These are phyloP conservation scores for Fraxinus dipetala DNA, from an alignment of 305 asterid species.

Conservation along the genomic window DNA sequence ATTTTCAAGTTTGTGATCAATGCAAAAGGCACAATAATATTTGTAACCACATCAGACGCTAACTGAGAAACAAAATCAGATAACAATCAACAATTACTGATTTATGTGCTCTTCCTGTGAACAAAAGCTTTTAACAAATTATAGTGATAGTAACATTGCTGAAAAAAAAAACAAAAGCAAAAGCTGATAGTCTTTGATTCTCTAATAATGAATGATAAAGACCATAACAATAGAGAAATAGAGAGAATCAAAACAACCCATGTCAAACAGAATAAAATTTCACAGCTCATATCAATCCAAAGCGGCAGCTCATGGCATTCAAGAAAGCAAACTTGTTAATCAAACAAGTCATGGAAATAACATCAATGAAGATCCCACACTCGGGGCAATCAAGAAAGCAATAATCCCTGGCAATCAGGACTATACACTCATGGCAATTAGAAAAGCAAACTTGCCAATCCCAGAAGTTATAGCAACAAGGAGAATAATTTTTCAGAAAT, in stretches of 20 bases:
- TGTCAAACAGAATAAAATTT: background rate
- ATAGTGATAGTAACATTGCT: background rate
- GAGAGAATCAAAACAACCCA: background rate
- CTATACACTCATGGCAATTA: background rate
- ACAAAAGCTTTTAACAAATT: background rate
- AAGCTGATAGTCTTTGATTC: background rate
- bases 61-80: slow-evolving; percentile 15
- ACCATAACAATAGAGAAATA: background rate
- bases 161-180: background rate
- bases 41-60: slow-evolving; percentile 5
- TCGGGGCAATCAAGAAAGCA: background rate
- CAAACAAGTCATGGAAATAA: background rate
- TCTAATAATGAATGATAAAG: background rate
- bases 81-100: background rate
- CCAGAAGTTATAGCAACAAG: background rate
- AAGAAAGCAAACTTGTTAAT: background rate
- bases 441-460: background rate
- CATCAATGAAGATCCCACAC: background rate
- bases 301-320: background rate
- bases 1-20: slow-evolving; percentile 12
- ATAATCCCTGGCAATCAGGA: background rate
- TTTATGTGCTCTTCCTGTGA: background rate
- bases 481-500: background rate
- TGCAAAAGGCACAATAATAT: slow-evolving; percentile 11
- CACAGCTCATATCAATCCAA: background rate